phyloP scores from a whole-genome alignment of 139 green algal species.

The Axilococcus clingmanii region DNA sequence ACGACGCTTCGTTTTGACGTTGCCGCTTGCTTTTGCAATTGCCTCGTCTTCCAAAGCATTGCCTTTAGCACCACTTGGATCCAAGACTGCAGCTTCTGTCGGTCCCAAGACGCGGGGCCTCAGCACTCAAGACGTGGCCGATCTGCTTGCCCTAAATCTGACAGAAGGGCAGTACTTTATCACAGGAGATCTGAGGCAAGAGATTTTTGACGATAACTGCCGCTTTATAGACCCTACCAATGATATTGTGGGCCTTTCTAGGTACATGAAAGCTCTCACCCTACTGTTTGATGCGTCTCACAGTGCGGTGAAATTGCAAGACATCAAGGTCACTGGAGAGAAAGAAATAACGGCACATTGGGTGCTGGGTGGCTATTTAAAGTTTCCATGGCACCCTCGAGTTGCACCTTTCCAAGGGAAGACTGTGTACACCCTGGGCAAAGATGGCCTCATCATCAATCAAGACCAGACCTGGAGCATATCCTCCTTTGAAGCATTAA shows the following conservation, averaged over 20 bases:
- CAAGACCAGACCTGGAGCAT: constrained; percentile 61
- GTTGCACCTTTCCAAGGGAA: constrained; percentile 48
- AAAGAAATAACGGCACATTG: constrained; percentile 52
- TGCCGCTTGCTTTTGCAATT: too few species aligned
- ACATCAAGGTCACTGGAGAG: constrained; percentile 43
- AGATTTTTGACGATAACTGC: constrained; percentile 67
- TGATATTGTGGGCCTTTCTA: constrained; percentile 44
- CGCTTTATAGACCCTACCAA: constrained; percentile 79
- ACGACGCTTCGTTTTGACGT: too few species aligned
- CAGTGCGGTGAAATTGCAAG: constrained; percentile 43
- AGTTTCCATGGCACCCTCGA: constrained; percentile 55
- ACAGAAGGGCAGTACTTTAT: constrained; percentile 71
- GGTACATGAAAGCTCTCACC: constrained; percentile 53
- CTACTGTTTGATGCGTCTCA: constrained; percentile 68
- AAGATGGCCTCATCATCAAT: constrained; percentile 36
- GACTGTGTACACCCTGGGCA: constrained; percentile 41
- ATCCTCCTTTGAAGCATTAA: constrained; percentile 29
- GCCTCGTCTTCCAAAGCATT: too few species aligned
- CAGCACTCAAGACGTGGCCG: constrained; percentile 32
- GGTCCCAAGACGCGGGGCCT: constrained; percentile 34
- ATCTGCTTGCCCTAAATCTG: constrained; percentile 56
- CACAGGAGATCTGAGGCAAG: constrained; percentile 25
- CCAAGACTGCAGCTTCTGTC: constrained; percentile 13
- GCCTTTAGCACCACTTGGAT: constrained; percentile 39
- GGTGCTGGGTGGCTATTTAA: constrained; percentile 48